These are phyloP conservation scores for Theileria equi DNA, from an alignment of 169 alveolate species.

Conservation along the genomic window DNA sequence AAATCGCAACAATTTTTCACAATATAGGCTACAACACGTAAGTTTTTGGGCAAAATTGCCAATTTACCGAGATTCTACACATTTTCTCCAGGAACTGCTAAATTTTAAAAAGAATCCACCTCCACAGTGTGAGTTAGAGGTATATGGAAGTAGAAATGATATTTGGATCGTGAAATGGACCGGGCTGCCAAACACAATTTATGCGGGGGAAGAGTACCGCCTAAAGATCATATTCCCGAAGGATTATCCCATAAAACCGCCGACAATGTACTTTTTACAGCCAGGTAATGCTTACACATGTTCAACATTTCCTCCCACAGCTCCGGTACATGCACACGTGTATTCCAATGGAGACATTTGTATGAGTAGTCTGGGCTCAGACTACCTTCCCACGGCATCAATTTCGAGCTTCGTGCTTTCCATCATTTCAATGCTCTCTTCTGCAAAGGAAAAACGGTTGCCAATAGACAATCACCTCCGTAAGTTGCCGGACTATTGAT, in stretches of 20 bases:
- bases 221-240: slow-evolving; percentile 76
- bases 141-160: slow-evolving; percentile 71
- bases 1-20: slow-evolving; percentile 45
- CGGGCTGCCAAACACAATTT: slow-evolving; percentile 75
- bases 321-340: slow-evolving; percentile 82
- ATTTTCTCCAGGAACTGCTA: slow-evolving; percentile 56
- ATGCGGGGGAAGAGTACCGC: slow-evolving; percentile 75
- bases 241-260: slow-evolving; percentile 83
- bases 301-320: slow-evolving; percentile 32
- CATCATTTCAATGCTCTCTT: slow-evolving; percentile 77
- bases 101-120: slow-evolving; percentile 71
- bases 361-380: slow-evolving; percentile 77
- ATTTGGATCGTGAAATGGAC: slow-evolving; percentile 76
- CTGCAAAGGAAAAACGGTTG: slow-evolving; percentile 77
- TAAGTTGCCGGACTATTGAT: slow-evolving; percentile 25
- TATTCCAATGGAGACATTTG: slow-evolving; percentile 84
- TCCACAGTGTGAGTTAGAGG: slow-evolving; percentile 74
- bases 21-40: slow-evolving; percentile 48
- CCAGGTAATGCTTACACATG: slow-evolving; percentile 56
- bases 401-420: slow-evolving; percentile 76
- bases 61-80: background rate
- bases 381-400: slow-evolving; percentile 78
- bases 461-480: slow-evolving; percentile 76
- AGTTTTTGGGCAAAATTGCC: background rate
- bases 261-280: slow-evolving; percentile 74